Evolutionary conservation across 1,284 basidiomycete species (phyloP).

Genomic region (Ganoderma resinaceum): DNA sequence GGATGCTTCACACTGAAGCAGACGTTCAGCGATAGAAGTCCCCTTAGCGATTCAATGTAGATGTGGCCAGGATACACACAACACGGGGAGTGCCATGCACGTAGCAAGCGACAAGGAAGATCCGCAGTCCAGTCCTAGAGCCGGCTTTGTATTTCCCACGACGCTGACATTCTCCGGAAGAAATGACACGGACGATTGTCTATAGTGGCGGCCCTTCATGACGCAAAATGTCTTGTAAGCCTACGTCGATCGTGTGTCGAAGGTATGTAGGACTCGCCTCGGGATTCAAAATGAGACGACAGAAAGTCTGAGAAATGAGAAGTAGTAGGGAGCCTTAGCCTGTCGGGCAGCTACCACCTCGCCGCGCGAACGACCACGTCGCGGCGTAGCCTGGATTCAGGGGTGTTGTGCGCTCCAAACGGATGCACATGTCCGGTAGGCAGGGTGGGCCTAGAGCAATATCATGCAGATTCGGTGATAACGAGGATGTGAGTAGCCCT

Average conservation of each 20-base stretch:
- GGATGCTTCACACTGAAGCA: not conserved
- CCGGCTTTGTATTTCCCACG: not conserved
- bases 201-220: not conserved
- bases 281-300: not conserved
- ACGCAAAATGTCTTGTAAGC: not conserved
- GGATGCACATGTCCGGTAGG: not conserved
- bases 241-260: not conserved
- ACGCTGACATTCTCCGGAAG: not conserved
- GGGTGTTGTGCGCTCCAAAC: not conserved
- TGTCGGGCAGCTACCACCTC: not conserved
- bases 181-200: not conserved
- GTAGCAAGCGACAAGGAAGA: not conserved
- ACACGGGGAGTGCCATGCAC: not conserved
- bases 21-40: not conserved
- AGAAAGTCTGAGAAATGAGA: not conserved
- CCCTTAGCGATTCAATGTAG: not conserved
- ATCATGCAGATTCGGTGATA: conserved; percentile 1
- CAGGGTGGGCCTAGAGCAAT: not conserved
- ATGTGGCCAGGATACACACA: not conserved
- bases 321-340: not conserved
- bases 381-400: not conserved
- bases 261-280: not conserved
- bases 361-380: not conserved
- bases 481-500: not conserved
- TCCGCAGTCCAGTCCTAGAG: not conserved